These are phyloP conservation scores for Aspergillus piperis DNA, from an alignment of 2,329 filamentous ascomycete species.

Conservation along the genomic window DNA sequence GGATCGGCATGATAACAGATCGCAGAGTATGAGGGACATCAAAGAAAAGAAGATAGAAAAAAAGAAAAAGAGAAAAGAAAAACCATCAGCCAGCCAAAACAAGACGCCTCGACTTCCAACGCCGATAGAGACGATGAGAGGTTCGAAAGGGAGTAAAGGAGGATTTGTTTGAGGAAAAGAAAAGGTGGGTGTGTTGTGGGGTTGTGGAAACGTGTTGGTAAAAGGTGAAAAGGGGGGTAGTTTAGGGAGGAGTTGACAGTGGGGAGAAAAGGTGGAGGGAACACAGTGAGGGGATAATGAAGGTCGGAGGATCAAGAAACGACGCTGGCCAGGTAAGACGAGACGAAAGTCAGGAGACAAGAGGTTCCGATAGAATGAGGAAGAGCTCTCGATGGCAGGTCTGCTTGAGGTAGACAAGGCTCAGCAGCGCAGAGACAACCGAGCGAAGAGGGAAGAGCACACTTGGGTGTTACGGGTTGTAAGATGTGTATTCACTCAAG, in stretches of 20 bases:
- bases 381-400: not conserved
- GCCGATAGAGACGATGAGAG: constrained; percentile 39
- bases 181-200: constrained; percentile 8
- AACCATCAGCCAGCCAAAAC: constrained; percentile 38
- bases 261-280: not conserved
- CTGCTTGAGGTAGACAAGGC: not conserved
- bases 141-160: constrained; percentile 28
- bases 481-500: constrained; percentile 9
- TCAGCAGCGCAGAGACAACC: constrained; percentile 3
- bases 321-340: not conserved
- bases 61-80: constrained; percentile 21
- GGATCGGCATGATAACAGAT: constrained; percentile 32
- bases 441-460: constrained; percentile 1
- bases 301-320: not conserved
- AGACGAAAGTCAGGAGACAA: not conserved
- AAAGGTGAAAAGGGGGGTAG: not conserved
- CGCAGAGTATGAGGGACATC: not conserved
- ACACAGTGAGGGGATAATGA: not conserved
- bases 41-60: constrained; percentile 7
- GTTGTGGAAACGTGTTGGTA: not conserved
- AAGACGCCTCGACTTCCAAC: constrained; percentile 44
- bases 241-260: not conserved
- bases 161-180: constrained; percentile 17
- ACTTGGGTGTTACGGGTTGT: constrained; percentile 4
- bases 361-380: not conserved